Base-by-base conservation (phyloP, 1,284 basidiomycete genomes). In the Moesziomyces antarcticus region DNA sequence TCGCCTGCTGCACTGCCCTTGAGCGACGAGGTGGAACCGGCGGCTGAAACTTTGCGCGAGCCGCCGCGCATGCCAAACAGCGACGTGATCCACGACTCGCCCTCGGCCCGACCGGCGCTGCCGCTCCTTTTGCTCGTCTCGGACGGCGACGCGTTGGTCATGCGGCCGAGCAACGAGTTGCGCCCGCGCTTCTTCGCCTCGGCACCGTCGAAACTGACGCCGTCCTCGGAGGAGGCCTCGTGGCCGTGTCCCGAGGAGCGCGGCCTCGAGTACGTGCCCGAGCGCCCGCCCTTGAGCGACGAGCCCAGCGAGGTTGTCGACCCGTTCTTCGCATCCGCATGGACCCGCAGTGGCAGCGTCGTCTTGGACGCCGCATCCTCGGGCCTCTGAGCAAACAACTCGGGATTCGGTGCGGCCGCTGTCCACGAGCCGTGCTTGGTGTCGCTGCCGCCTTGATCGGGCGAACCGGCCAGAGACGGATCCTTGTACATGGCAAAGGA, bases 381-480 rank as follows among this genome's bases (percentile, higher is more conserved):
- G 10, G 42, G 41, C 35, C 59, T 69, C n/a, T n/a, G 41, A 3
- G 51, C 44, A 20, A 58, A 63, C 9, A 59, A 30, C 24, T 62
- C 59, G 0, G 55, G 58, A 14, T 63, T 51, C 20, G 56, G 54
- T 9, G 58, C 58, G 41, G 54, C 53, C 13, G 65, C 65, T 13
- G 58, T 48, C 65, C 66, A 58, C 14, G 59, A 62, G 7, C 66
- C 60, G 22, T 70, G 60, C 56, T 70, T 64, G 9, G 60, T 64
- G 30, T 64, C 67, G 43, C 67, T 70, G 11, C 56, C 61, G 25
- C 60, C 56, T 14, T 59, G 55, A 21, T 56, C 54, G 5, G 56
- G 54, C 7, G 56, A 63, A 1, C 56, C 54, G n/a, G 55, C 46
- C 33, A 48, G 11, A 45, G 66, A 54, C 6, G 51, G 56, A 27